phyloP scores from a whole-genome alignment of 805 yeast genomes.

The Phaffomyces antillensis region DNA sequence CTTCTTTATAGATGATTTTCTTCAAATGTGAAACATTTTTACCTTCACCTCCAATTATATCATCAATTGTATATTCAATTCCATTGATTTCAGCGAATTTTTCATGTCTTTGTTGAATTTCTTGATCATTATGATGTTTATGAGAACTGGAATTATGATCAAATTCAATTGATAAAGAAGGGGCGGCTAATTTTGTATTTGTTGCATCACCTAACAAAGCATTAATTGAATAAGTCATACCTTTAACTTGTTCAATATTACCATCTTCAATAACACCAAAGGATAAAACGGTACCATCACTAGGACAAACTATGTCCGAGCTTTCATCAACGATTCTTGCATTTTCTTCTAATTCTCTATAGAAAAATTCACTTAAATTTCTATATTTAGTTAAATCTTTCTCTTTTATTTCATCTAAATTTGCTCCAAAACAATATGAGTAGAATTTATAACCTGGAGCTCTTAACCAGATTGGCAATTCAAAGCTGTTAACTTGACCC shows the following conservation, averaged over 20 bases:
- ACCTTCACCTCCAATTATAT: slow-evolving; percentile 51
- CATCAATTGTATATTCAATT: slow-evolving; percentile 62
- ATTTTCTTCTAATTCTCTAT: slow-evolving; percentile 71
- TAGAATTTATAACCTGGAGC: slow-evolving; percentile 75
- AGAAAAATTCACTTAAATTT: slow-evolving; percentile 88
- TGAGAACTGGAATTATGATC: slow-evolving; percentile 26
- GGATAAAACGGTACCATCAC: slow-evolving; percentile 87
- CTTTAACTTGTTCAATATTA: slow-evolving; percentile 94
- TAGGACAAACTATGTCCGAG: slow-evolving; percentile 72
- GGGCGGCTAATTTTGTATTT: slow-evolving; percentile 42
- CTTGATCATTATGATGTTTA: slow-evolving; percentile 25
- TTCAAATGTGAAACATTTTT: slow-evolving; percentile 37
- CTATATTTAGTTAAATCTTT: slow-evolving; percentile 66
- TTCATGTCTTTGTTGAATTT: slow-evolving; percentile 45
- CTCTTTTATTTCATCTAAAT: slow-evolving; percentile 82
- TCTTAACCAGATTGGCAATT: slow-evolving; percentile 83
- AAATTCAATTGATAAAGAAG: slow-evolving; percentile 42
- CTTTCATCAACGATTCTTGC: slow-evolving; percentile 67
- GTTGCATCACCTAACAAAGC: slow-evolving; percentile 68
- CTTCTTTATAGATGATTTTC: slow-evolving; percentile 44
- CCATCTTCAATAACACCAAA: slow-evolving; percentile 78
- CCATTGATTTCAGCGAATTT: slow-evolving; percentile 78
- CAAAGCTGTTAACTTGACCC: slow-evolving; percentile 85
- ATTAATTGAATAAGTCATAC: slow-evolving; percentile 85
- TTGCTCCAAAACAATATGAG: slow-evolving; percentile 76